Percentiles rank a stretch among this genome's conserved stretches.
Conservation (phyloP, 2,329 filamentous ascomycete genomes). For the Grosmannia penicillata region DNA sequence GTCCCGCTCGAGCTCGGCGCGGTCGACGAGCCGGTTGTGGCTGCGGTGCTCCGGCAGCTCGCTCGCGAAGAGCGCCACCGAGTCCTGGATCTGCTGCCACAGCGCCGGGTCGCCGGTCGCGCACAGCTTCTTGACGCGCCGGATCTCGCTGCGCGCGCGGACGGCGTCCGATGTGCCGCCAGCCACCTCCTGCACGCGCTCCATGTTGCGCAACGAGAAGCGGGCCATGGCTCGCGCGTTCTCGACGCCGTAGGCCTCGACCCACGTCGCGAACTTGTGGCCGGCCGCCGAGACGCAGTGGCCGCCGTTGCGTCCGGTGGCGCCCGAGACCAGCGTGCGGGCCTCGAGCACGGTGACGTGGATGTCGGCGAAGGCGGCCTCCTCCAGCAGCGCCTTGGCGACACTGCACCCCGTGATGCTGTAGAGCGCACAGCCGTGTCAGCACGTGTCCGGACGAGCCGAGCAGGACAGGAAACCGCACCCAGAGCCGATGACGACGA, state of each 20-base stretch:
- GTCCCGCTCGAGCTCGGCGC: neutral
- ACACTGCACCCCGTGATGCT: constrained; percentile 19
- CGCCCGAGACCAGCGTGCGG: constrained; percentile 14
- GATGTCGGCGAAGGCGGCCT: constrained; percentile 3
- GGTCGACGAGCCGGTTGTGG: neutral
- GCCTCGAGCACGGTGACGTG: constrained; percentile 15
- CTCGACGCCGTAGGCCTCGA: constrained; percentile 5
- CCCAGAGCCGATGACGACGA: constrained; percentile 21
- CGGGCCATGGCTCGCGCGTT: constrained; percentile 5
- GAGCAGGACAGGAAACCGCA: no score
- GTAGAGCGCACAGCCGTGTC: no score
- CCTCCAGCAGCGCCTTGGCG: constrained; percentile 15
- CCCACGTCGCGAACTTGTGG: neutral
- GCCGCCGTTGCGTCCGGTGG: constrained; percentile 18
- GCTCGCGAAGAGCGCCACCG: neutral
- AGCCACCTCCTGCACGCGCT: constrained; percentile 2
- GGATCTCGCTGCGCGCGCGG: neutral
- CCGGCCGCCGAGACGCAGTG: constrained; percentile 6
- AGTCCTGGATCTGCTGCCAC: neutral
- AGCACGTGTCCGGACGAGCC: no score
- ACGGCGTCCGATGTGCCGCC: neutral
- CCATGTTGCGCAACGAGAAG: constrained; percentile 7
- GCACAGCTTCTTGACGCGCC: neutral
- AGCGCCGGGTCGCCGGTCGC: neutral
- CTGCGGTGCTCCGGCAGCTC: neutral